Conservation (phyloP, 495 filamentous ascomycete species). For the Evansstolkia leycettana region DNA sequence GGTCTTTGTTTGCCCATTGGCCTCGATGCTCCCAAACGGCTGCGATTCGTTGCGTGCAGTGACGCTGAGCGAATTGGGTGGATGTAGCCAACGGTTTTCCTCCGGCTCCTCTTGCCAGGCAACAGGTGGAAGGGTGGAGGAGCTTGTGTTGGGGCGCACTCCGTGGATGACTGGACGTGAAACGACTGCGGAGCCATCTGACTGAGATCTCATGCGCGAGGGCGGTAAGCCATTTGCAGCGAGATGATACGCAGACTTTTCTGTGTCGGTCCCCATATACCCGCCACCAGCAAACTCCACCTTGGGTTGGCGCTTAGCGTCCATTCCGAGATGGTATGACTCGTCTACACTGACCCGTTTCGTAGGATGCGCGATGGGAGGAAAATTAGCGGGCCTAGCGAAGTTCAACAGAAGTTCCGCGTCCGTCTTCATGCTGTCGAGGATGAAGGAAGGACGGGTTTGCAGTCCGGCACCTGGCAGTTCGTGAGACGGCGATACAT, state of each 20-base stretch:
- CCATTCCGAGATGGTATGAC: constrained; percentile 13
- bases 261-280: constrained; percentile 6
- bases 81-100: constrained; percentile 9
- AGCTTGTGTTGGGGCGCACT: constrained; percentile 29
- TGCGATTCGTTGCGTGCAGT: constrained; percentile 3
- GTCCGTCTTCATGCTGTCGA: constrained; percentile 39
- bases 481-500: constrained; percentile 34
- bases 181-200: constrained; percentile 31
- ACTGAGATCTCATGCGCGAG: constrained; percentile 33
- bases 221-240: constrained; percentile 11
- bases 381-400: constrained; percentile 27
- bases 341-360: constrained; percentile 31
- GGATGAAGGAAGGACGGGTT: constrained; percentile 26
- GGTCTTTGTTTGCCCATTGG: not conserved
- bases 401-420: constrained; percentile 41
- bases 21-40: not conserved
- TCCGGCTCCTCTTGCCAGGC: constrained; percentile 26
- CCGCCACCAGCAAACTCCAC: constrained; percentile 10
- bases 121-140: constrained; percentile 24
- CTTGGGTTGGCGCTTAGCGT: constrained; percentile 13
- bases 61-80: constrained; percentile 2
- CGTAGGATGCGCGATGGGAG: constrained; percentile 11
- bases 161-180: constrained; percentile 27
- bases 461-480: constrained; percentile 24
- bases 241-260: constrained; percentile 6